These are phyloP conservation scores for Lentinula lateritia DNA, from an alignment of 768 basidiomycete species.

Conservation along the genomic window DNA sequence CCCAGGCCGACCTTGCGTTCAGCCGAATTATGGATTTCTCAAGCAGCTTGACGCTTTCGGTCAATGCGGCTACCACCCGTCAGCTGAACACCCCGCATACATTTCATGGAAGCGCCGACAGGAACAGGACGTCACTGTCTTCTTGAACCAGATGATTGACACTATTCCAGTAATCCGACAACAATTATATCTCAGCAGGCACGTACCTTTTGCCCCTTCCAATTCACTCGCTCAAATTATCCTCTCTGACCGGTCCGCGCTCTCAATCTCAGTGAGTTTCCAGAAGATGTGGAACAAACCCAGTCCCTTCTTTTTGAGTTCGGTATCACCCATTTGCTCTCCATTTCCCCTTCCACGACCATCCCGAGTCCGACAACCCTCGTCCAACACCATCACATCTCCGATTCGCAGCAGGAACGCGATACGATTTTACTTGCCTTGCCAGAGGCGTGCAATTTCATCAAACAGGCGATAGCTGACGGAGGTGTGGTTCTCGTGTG, in stretches of 20 bases:
- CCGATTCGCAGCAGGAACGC: conserved; percentile 30
- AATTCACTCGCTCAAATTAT: background rate
- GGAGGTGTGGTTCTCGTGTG: conserved; percentile 50
- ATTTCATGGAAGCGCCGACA: conserved; percentile 54
- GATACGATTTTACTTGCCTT: conserved; percentile 41
- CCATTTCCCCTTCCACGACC: conserved; percentile 45
- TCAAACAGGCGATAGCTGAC: conserved; percentile 32
- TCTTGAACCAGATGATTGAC: conserved; percentile 46
- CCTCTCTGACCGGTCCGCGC: background rate
- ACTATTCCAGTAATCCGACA: conserved; percentile 46
- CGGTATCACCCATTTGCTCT: conserved; percentile 48
- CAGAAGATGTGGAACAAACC: conserved; percentile 43
- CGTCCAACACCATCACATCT: conserved; percentile 36
- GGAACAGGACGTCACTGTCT: conserved; percentile 46
- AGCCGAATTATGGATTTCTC: conserved; percentile 51
- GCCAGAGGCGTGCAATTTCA: conserved; percentile 38
- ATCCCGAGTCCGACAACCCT: conserved; percentile 26
- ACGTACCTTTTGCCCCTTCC: conserved; percentile 1
- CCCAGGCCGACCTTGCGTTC: conserved; percentile 33
- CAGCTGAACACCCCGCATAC: conserved; percentile 37
- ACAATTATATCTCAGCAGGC: conserved; percentile 50
- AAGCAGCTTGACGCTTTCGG: conserved; percentile 53
- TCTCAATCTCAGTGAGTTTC: conserved; percentile 42
- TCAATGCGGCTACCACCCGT: conserved; percentile 43
- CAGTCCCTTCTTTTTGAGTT: conserved; percentile 45